Base-by-base conservation (phyloP, 352 stramenopile species). In the Phytopythium kandeliae region DNA sequence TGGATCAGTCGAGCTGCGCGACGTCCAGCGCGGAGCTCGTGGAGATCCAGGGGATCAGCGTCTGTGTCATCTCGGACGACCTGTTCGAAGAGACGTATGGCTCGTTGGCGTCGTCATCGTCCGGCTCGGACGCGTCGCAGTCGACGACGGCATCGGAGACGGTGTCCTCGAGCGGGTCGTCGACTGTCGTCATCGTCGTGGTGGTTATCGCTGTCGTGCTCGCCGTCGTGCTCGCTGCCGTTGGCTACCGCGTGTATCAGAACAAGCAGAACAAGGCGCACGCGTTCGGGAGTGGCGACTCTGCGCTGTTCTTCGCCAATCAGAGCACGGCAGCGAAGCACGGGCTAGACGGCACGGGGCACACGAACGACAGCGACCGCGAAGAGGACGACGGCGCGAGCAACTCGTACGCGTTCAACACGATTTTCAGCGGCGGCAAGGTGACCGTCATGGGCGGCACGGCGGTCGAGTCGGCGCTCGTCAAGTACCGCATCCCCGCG, bases 401-500 rank as follows among this genome's bases (percentile, higher is more conserved):
- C 37, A 63, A 51, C 28, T 51, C 36, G 31, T 63, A 68, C 55
- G 71, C 59, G 40, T 80, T 71, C 51, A 76, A 72, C 51, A 81
- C 74, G 30, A 85, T 84, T 43, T 80, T 78, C 51, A 80, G 56
- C 37, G 69, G 60, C 38, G 63, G 61, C 36, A 83, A 85, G 41
- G 60, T 75, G 46, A 77, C 64, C 8, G 71, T 78, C 56, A 80
- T 74, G 66, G 78, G 74, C 26, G 70, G 69, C 6, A 70, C 64
- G 22, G 64, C 54, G 15, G 70, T 81, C 21, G 81, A 92, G 56
- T 74, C 69, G 19, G 78, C 62, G 5, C 67, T 90, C 10, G 55
- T 88, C 41, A 88, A 88, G 51, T 90, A 90, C 63, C 78, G 79
- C 36, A 85, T 92, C 24, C 74, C 77, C 13, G 71, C 69, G 16